Evolutionary conservation across 805 yeast genomes (phyloP), one percentile per base, ranked within the genome.

Genomic region (Wickerhamiella shivajii): DNA sequence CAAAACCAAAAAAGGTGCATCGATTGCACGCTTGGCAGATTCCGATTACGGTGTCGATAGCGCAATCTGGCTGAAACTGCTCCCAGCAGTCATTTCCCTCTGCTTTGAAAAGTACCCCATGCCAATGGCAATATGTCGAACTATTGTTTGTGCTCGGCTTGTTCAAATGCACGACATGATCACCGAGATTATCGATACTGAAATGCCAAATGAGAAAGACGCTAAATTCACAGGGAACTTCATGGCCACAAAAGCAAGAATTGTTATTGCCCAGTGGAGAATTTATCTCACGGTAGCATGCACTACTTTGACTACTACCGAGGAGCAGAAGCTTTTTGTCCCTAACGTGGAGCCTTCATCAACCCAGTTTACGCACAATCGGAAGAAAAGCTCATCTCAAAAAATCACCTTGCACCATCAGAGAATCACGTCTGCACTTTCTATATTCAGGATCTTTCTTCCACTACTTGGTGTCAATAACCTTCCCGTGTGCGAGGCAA

Each of bases 11-110:
- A 68, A 74, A 43, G 73, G 69, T 39, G 79, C 77, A 17, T 65
- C 81, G 2, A 55, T 92, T n/a, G 61, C 78, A 0, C 67, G 73
- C 31, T 59, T 90, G 5, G 94, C 94, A 0, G 94, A 81, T 43
- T 78, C 93, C 2, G 93, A 78, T 38, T 79, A 85, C 48, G 96
- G 97, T 2, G 85, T 90, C 7, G 98, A 90, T 56, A 74, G 93
- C 1, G 93, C 97, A 0, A 59, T 90, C n/a, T 90, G 98, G 98
- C 77, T 87, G 46, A 68, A 93, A 40, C 67, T 77, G 1, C 84
- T 79, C 46, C 96, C 96, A 2, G 68, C 67, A 23, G 58, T 90
- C 2, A 56, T 90, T 26, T 72, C 67, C 21, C 62, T 71, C 1
- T 71, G 90, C 39, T 83, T 80, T 40, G 79, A 72, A 39, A 66